Evolutionary conservation across 1,284 basidiomycete genomes (phyloP).

Genomic region (Melampsora americana): DNA sequence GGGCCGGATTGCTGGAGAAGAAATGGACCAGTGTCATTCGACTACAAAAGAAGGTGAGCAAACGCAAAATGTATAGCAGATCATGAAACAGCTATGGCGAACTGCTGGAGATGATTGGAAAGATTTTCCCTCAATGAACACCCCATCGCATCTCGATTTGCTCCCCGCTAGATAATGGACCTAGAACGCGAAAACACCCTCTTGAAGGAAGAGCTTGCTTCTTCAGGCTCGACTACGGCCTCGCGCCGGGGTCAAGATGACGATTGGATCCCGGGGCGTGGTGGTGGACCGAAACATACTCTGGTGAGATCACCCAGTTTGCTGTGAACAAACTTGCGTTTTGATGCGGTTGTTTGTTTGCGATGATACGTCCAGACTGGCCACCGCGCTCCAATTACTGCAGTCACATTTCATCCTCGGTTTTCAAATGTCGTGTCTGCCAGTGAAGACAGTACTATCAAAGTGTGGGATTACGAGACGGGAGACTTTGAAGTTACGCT

Average conservation of each 20-base stretch:
- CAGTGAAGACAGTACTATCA: constrained; percentile 80
- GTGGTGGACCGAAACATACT: constrained; percentile 22
- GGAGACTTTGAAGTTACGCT: constrained; percentile 86
- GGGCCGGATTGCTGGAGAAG: constrained; percentile 80
- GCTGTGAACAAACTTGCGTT: not conserved
- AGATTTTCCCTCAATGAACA: not conserved
- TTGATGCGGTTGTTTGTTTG: not conserved
- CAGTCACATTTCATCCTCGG: constrained; percentile 78
- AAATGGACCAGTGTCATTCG: constrained; percentile 92
- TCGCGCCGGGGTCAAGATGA: constrained; percentile 48
- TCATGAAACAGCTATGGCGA: not conserved
- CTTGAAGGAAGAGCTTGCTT: constrained; percentile 68
- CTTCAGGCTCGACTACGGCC: constrained; percentile 15
- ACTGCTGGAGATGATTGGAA: not conserved
- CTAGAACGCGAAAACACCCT: constrained; percentile 74
- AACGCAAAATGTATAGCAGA: not conserved
- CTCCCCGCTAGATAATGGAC: constrained; percentile 70
- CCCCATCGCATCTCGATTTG: not conserved
- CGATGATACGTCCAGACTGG: constrained; percentile 68
- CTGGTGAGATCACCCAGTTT: constrained; percentile 15
- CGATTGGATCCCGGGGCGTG: constrained; percentile 37
- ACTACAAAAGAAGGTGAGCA: constrained; percentile 79
- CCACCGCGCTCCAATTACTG: constrained; percentile 72
- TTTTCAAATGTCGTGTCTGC: constrained; percentile 79
- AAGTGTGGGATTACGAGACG: constrained; percentile 94